Base-by-base conservation (phyloP, 441 rosid genomes). In the Raphanus hybrid region DNA sequence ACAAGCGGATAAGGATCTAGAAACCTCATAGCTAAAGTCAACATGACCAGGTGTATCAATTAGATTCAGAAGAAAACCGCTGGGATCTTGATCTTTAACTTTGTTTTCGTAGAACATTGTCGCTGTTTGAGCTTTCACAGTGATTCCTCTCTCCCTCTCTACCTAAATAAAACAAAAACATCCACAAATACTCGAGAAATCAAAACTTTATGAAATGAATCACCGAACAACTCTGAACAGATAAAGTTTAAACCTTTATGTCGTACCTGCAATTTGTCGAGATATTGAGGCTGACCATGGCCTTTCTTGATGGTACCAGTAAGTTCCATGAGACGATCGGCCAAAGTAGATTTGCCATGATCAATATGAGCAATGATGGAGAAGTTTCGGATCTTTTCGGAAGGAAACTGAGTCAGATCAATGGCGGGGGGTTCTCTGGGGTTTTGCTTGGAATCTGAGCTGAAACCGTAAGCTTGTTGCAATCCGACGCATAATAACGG, bases 31-130 rank as follows among this genome's bases (percentile, higher is more conserved):
- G 82, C 97, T 93, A 80, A 92, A 95, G 80, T 96, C 99, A 6
- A 96, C 99, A 84, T 96, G 99, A 70, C 97, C 99, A 8, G 99
- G 99, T 0, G 99, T 96, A 81, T 96, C 97, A 15, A 96, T 88
- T 37, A 96, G 86, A 75, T 96, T 96, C 14, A 96, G 81, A 39
- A 96, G 86, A 85, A 71, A 90, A 9, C 80, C 63, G 3, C 85
- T 81, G 0, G 84, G 75, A 71, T 87, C 88, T 48, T 75, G 39
- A 74, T 81, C 78, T 7, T 34, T 59, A 0, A 69, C 59, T 62
- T 71, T 75, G 85, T 84, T 79, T 35, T 75, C 84, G 75, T 90
- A 84, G 72, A 95, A 95, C 99, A 95, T 95, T 2, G 99, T 95
- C 6, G 97, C 99, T 1, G 98, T 95, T 70, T 91, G 97, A 78